These are phyloP conservation scores for Solanum raphanifolium DNA, from an alignment of 257 asterid genomes.

Conservation along the genomic window DNA sequence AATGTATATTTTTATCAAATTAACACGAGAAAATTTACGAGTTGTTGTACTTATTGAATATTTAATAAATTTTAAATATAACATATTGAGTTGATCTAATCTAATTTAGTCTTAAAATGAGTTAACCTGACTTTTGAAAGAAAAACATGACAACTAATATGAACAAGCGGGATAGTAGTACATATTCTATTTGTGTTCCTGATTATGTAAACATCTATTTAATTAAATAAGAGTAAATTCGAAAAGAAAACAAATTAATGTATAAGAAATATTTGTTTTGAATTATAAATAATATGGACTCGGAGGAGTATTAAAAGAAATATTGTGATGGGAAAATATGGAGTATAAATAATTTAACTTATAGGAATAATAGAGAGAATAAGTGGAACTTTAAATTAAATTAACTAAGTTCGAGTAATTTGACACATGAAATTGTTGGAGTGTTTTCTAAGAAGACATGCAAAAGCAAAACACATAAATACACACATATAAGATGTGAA, in stretches of 20 bases:
- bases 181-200: not conserved
- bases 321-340: not conserved
- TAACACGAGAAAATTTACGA: not conserved
- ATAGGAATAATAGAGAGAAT: not conserved
- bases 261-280: not conserved
- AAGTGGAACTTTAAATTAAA: not conserved
- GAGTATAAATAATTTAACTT: not conserved
- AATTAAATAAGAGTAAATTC: not conserved
- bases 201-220: not conserved
- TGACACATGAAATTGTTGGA: not conserved
- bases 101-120: not conserved
- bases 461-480: not conserved
- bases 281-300: not conserved
- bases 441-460: not conserved
- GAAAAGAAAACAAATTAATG: no score
- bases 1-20: not conserved
- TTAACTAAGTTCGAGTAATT: not conserved
- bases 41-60: no score
- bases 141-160: not conserved
- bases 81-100: not conserved
- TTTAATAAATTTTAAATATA: not conserved
- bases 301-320: not conserved
- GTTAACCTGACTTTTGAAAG: no score
- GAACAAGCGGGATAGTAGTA: fast-evolving
- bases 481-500: not conserved